phyloP scores from a whole-genome alignment of 768 basidiomycete genomes.

The Rhizopogon vesiculosus region DNA sequence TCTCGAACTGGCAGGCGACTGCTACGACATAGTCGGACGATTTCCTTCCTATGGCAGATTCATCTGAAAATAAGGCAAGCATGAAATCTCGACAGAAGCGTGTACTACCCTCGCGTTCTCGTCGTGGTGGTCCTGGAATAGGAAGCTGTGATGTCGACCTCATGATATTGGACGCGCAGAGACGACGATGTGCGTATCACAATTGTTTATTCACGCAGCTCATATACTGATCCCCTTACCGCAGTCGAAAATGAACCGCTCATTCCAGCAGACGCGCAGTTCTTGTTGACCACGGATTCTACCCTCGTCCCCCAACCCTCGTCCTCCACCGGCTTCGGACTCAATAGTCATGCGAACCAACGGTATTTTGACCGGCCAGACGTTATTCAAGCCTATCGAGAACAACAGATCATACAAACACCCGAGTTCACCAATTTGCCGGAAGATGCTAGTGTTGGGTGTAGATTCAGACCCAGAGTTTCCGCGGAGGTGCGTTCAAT shows the following conservation, averaged over 20 bases:
- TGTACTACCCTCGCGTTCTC: constrained; percentile 75
- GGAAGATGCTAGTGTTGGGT: constrained; percentile 52
- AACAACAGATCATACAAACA: constrained; percentile 71
- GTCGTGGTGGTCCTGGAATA: constrained; percentile 77
- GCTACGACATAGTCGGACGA: neutral
- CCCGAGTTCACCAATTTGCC: constrained; percentile 56
- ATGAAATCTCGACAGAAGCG: constrained; percentile 60
- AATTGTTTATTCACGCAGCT: constrained; percentile 1
- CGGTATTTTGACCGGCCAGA: constrained; percentile 78
- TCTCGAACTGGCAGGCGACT: neutral
- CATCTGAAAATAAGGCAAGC: constrained; percentile 25
- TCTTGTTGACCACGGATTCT: constrained; percentile 74
- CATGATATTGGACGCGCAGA: constrained; percentile 79
- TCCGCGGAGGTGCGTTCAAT: constrained; percentile 60
- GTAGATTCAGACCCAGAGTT: constrained; percentile 66
- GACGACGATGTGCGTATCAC: constrained; percentile 61
- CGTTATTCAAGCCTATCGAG: constrained; percentile 64
- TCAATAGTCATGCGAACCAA: constrained; percentile 60
- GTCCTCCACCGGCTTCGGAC: constrained; percentile 30
- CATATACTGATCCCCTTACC: constrained; percentile 14
- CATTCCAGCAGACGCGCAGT: constrained; percentile 59
- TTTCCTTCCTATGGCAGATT: constrained; percentile 26
- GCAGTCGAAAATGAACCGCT: constrained; percentile 69
- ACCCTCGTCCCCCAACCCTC: constrained; percentile 39
- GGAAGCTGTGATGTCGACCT: constrained; percentile 76